phyloP scores from a whole-genome alignment of 1,284 basidiomycete species.

The Moesziomyces sp. region DNA sequence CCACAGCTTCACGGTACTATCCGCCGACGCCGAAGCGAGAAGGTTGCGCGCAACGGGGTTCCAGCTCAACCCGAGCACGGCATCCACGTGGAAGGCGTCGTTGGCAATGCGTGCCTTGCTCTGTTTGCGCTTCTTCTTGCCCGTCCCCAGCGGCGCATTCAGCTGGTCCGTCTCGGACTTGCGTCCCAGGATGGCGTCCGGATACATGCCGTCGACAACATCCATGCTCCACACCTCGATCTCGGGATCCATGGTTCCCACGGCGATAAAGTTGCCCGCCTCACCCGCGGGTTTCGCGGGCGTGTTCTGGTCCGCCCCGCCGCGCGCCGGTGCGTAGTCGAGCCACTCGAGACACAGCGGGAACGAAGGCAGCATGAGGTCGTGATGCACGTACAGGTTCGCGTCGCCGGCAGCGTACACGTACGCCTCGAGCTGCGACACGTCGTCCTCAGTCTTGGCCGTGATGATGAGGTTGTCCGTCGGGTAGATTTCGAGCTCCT shows the following conservation, averaged over 20 bases:
- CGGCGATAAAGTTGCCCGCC: constrained; percentile 91
- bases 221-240: constrained; percentile 99
- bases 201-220: constrained; percentile 92
- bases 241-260: constrained; percentile 95
- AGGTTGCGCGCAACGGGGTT: constrained; percentile 88
- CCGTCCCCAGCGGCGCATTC: constrained; percentile 59
- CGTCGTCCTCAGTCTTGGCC: constrained; percentile 96
- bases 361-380: constrained; percentile 96
- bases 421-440: constrained; percentile 84
- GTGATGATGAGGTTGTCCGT: constrained; percentile 91
- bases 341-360: constrained; percentile 99
- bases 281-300: constrained; percentile 61
- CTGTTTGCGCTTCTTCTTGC: constrained; percentile 79
- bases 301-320: constrained; percentile 35
- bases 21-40: constrained; percentile 90
- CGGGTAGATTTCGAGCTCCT: constrained; percentile 88
- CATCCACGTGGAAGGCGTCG: constrained; percentile 86
- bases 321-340: constrained; percentile 80
- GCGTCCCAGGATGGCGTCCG: constrained; percentile 88
- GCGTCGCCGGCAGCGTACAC: constrained; percentile 61
- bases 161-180: constrained; percentile 70
- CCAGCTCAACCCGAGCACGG: constrained; percentile 91
- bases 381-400: constrained; percentile 96
- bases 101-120: constrained; percentile 78
- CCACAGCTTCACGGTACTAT: constrained; percentile 97